phyloP scores from a whole-genome alignment of 441 rosid species.

The Erodium trifolium region DNA sequence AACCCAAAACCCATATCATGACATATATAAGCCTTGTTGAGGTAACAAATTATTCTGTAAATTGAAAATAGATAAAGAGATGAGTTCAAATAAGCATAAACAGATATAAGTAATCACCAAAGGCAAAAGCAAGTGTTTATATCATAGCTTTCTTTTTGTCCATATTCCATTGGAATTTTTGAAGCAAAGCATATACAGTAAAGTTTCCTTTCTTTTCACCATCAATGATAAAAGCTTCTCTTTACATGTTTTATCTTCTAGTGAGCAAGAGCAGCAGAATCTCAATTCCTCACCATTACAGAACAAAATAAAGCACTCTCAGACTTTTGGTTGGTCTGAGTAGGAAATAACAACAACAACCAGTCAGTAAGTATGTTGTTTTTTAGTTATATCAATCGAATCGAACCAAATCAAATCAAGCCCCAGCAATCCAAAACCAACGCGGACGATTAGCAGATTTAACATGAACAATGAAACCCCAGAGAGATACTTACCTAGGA shows the following conservation, averaged over 20 bases:
- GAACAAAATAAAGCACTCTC: not conserved
- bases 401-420: not conserved
- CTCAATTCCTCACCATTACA: not conserved
- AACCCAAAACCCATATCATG: not conserved
- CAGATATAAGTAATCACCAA: not conserved
- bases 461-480: not conserved
- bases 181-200: constrained; percentile 18
- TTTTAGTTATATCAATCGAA: not conserved
- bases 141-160: constrained; percentile 26
- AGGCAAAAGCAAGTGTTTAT: not conserved
- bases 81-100: not conserved
- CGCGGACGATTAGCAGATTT: too few species aligned
- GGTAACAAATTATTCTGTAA: not conserved
- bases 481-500: not conserved
- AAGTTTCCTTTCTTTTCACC: constrained; percentile 16
- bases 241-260: constrained; percentile 3
- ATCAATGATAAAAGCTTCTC: constrained; percentile 5
- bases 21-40: not conserved
- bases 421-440: not conserved
- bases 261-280: constrained; percentile 17
- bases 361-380: not conserved
- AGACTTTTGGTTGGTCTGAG: not conserved
- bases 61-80: not conserved
- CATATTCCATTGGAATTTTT: constrained; percentile 31
- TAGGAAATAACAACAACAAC: not conserved